Evolutionary conservation across 257 asterid genomes (phyloP), one percentile per base, ranked within the genome.

Genomic region (Jasminum sambac): DNA sequence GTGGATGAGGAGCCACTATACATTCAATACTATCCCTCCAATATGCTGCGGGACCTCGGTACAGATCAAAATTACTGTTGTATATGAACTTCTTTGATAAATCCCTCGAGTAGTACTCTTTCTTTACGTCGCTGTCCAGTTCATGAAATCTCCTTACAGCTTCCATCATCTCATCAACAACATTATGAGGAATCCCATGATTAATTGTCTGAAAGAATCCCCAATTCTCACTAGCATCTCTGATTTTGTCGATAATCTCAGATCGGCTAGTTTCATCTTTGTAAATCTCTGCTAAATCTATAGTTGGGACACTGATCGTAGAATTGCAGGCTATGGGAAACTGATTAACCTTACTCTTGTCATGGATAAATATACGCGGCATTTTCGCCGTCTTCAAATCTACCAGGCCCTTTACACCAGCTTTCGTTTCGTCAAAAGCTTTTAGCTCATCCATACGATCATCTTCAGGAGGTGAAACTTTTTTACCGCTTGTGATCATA

Each of bases 131-230:
- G 3, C 11, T 11, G 7, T 64, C 64, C 36, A 36, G 67, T 75
- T 76, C 76, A 11, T 76, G 76, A 57, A 76, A 76, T 26, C 64
- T 13, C 3, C 68, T 57, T 8, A 66, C 63, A 11, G 58, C 67
- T 13, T 25, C 61, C 34, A 76, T 24, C 80, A 76, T 69, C 24
- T 64, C 64, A 11, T 58, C 69, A 68, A 76, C 39, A 5, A 64
- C 72, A 37, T 62, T 0, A 0, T n/a, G 8, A 1, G 74, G 75
- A 30, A 77, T 16, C 38, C 63, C 75, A 44, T 77, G 81, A 42
- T 76, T 71, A 17, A 66, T 39, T 3, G 71, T 61, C 50, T 76
- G 80, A 48, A 76, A 76, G 48, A 76, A 76, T 11, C 78, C 80
- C 72, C 71, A 64, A 3, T 46, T 23, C 66, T 70, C 64, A 5